Base-by-base conservation (phyloP, 345 rosid species). In the Hibiscus trionum region DNA sequence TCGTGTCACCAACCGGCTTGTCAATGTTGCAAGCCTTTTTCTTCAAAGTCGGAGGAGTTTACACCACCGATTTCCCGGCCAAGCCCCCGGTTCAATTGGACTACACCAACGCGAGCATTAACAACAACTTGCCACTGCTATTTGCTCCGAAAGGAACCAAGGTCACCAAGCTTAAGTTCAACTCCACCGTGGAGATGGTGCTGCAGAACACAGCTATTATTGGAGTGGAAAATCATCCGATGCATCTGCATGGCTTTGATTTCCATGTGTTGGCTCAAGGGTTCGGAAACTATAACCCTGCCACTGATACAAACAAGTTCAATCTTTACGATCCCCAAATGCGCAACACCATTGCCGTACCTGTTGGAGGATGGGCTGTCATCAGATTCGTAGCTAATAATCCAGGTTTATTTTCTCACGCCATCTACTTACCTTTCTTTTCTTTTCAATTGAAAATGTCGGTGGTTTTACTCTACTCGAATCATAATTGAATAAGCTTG, bases 251-350 rank as follows among this genome's bases (percentile, higher is more conserved):
- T 33, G 96, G 99, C 1, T 83, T 81, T 55, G 83, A 95, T 74
- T 95, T 95, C 75, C 87, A 90, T 60, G 90, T 95, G 0, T 2
- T 95, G 78, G 97, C 92, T 69, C 98, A 90, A 77, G 99, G 96
- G 15, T 95, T 95, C 61, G 99, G 99, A 31, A 92, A 89, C 66
- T 95, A 78, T 69, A 74, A 95, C 79, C 74, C 83, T 1, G 50
- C 11, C 5, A 84, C 61, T 2, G 91, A 84, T 55, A 58, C 78
- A 0, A 82, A 77, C 56, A 92, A 82, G 71, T 84, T 84, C 75
- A 95, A 95, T 73, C 71, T 88, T 7, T 66, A 77, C 8, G 72
- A 92, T 72, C 93, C 99, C n/a, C 92, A 84, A 50, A 37, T 72
- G 1, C 92, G 93, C 0, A 90, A 89, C 84, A 92, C 99, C 16